Evolutionary conservation across 2,329 filamentous ascomycete species (phyloP), one percentile per base, ranked within the genome.

Genomic region (Aspergillus ochraceoroseus): DNA sequence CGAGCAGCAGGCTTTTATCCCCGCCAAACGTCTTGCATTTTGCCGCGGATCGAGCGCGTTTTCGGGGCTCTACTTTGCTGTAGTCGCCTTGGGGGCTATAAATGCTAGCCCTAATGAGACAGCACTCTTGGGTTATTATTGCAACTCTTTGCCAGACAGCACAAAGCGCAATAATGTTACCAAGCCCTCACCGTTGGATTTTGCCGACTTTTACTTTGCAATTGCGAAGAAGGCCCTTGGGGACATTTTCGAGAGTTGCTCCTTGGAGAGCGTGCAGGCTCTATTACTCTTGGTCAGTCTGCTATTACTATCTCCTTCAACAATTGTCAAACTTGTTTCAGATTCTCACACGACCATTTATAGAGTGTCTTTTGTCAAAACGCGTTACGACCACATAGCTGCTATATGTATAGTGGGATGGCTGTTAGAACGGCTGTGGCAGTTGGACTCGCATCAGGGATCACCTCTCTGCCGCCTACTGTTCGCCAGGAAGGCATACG

Each of bases 341-440:
- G 11, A 19, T 32, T 2, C 17, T 35, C 5, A 35, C 14, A 6
- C 7, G 12, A n/a, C 7, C 14, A 3, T 33, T 12, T 2, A 8
- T 20, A 53, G 50, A 49, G 43, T 19, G 45, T 61, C 7, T 63
- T 57, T 33, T 61, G 56, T 28, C 60, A 63, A 38, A 58, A 63
- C 38, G 57, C 61, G 4, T 30, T 63, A 14, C 57, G 59, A 18
- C 59, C 59, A 7, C 61, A 64, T 46, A 56, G 54, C 39, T 62
- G 59, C 41, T 62, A 59, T 45, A 58, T 63, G 54, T 61, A 62
- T 39, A 62, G 56, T 38, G 61, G 60, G 2, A 62, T 61, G 57
- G 59, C 61, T 32, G 56, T 58, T 3, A 46, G 61, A 19, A 61
- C 59, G 12, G 61, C 61, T 2, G 48, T 60, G 2, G 60, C 59